Percentiles rank a stretch among this genome's conserved stretches.
These are phyloP conservation scores for Globisporangium iwayamae DNA, from an alignment of 352 stramenopile genomes.

Conservation along the genomic window DNA sequence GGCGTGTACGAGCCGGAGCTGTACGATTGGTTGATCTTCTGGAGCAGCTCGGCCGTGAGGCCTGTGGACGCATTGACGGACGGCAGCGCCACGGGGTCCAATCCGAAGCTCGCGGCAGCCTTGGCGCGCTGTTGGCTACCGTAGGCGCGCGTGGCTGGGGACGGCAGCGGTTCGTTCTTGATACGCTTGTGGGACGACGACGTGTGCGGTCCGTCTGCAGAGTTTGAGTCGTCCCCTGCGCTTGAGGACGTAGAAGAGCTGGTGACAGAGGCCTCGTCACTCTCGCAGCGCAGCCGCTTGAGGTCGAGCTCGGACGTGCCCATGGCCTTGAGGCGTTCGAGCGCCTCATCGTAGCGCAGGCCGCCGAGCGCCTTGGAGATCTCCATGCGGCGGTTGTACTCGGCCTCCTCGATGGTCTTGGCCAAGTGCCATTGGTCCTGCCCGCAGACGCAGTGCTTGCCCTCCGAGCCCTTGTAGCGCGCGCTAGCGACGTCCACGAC, in stretches of 20 bases:
- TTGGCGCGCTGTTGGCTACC: conserved; percentile 11
- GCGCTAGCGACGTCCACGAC: conserved; percentile 36
- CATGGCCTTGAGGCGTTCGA: conserved; percentile 57
- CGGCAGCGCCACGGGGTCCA: conserved; percentile 10
- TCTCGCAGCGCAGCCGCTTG: conserved; percentile 37
- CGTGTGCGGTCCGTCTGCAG: background rate
- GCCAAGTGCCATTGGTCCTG: conserved; percentile 82
- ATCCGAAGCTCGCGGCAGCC: conserved; percentile 9
- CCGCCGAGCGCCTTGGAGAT: conserved; percentile 78
- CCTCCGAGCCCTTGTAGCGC: conserved; percentile 76
- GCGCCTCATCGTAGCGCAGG: conserved; percentile 80
- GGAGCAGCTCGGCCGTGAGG: conserved; percentile 15
- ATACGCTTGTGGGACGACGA: conserved; percentile 11
- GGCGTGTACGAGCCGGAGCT: conserved; percentile 24
- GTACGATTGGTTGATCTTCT: conserved; percentile 27
- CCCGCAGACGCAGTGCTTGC: conserved; percentile 77
- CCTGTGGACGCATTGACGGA: background rate
- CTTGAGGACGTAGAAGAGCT: conserved; percentile 21
- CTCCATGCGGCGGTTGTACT: conserved; percentile 84
- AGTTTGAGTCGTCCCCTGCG: conserved; percentile 3
- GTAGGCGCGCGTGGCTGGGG: conserved; percentile 25
- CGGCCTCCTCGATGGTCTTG: conserved; percentile 75
- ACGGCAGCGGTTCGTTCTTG: conserved; percentile 23
- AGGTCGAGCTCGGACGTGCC: conserved; percentile 59
- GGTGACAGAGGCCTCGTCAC: conserved; percentile 27